phyloP scores from a whole-genome alignment of 208 protist genomes.

The Crithidia sp. region DNA sequence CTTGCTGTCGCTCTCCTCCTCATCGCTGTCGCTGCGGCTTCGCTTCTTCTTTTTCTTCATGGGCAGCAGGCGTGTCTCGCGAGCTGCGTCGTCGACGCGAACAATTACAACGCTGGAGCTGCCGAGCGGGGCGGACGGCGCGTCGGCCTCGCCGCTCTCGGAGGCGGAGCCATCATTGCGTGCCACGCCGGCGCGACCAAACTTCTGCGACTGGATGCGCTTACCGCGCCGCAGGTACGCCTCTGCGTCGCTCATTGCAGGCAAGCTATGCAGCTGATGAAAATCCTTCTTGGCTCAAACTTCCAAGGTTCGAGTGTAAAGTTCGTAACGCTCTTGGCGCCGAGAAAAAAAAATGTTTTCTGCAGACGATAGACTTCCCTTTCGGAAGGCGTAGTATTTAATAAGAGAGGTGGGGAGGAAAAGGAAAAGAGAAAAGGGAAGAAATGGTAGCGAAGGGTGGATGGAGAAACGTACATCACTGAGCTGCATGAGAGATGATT shows the following conservation, averaged over 20 bases:
- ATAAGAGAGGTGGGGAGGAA: background rate
- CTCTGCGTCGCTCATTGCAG: constrained; percentile 18
- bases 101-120: constrained; percentile 15
- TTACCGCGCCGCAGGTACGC: constrained; percentile 20
- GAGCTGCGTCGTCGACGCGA: constrained; percentile 8
- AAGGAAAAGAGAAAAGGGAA: background rate
- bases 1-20: background rate
- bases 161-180: constrained; percentile 9
- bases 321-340: no score
- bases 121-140: background rate
- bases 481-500: no score
- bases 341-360: background rate
- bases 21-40: constrained; percentile 17
- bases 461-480: no score
- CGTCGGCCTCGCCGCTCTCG: background rate
- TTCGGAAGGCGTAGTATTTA: background rate
- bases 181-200: constrained; percentile 25
- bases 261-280: background rate
- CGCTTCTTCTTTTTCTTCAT: constrained; percentile 35
- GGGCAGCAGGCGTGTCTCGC: constrained; percentile 20
- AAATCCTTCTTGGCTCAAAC: background rate
- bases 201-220: constrained; percentile 20
- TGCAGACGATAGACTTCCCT: no score
- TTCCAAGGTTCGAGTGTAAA: no score
- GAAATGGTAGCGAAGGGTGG: no score